phyloP scores from a whole-genome alignment of 176 grass and related monocot species.

The Musa schizocarpa region DNA sequence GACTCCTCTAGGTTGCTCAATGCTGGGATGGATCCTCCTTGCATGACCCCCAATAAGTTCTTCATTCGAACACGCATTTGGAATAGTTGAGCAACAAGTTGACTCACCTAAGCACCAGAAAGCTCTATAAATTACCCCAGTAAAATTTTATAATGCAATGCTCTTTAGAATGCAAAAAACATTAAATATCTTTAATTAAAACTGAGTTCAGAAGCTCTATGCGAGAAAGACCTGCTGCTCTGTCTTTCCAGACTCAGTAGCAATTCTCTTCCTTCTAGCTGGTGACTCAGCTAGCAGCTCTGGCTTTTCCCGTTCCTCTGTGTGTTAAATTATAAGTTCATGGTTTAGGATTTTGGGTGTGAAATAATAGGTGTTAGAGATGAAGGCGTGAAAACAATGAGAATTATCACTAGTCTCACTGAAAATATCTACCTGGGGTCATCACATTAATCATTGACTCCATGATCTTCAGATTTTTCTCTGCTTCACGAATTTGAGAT shows the following conservation, averaged over 20 bases:
- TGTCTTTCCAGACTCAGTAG: constrained; percentile 71
- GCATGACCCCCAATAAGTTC: constrained; percentile 89
- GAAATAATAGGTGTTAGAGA: background rate
- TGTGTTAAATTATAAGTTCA: constrained; percentile 5
- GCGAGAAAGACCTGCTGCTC: constrained; percentile 63
- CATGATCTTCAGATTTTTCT: constrained; percentile 73
- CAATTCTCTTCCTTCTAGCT: constrained; percentile 46
- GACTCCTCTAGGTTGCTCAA: constrained; percentile 71
- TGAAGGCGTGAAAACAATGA: background rate
- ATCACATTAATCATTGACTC: constrained; percentile 95
- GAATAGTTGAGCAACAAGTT: constrained; percentile 81
- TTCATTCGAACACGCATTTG: constrained; percentile 86
- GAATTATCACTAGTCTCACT: background rate
- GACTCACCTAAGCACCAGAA: constrained; percentile 54
- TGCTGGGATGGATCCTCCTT: constrained; percentile 59
- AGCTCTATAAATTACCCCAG: background rate
- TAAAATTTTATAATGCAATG: background rate
- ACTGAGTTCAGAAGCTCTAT: background rate
- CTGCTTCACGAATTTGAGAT: constrained; percentile 90
- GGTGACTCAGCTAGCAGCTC: constrained; percentile 49
- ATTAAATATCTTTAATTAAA: background rate
- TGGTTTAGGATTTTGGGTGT: too few species aligned
- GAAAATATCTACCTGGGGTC: constrained; percentile 45
- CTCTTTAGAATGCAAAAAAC: background rate
- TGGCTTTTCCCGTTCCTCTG: constrained; percentile 76